Evolutionary conservation across 495 filamentous ascomycete genomes (phyloP).

Genomic region (Aspergillus heteromorphus): DNA sequence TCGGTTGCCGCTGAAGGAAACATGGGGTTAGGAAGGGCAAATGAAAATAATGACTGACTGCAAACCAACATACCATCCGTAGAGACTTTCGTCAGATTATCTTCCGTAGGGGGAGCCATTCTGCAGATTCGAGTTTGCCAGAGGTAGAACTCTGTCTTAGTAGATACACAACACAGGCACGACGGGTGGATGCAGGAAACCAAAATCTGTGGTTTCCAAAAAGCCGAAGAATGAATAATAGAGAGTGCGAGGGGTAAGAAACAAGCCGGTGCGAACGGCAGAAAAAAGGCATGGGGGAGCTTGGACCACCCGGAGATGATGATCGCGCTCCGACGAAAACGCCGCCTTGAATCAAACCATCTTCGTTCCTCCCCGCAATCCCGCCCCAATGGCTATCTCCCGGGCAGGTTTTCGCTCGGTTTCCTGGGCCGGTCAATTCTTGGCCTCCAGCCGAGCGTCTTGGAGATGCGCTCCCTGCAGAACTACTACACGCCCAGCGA

Average conservation of each 20-base stretch:
- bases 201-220: background rate
- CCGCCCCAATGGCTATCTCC: conserved; percentile 28
- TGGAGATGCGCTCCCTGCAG: conserved; percentile 31
- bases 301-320: conserved; percentile 36
- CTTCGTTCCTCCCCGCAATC: conserved; percentile 2
- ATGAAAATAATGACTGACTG: background rate
- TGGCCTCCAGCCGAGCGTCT: conserved; percentile 19
- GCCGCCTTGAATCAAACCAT: conserved; percentile 12
- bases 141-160: background rate
- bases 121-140: background rate
- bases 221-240: background rate
- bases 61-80: conserved; percentile 38
- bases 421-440: conserved; percentile 26
- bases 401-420: conserved; percentile 28
- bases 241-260: background rate
- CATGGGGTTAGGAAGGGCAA: background rate
- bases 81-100: conserved; percentile 43
- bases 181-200: no score
- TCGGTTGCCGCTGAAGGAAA: conserved; percentile 38
- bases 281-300: conserved; percentile 32
- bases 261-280: background rate
- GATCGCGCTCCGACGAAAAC: conserved; percentile 19
- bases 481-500: conserved; percentile 14
- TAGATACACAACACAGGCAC: no score
- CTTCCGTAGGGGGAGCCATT: conserved; percentile 37